Evolutionary conservation across 768 basidiomycete species (phyloP).

Genomic region (Serendipita sp.): DNA sequence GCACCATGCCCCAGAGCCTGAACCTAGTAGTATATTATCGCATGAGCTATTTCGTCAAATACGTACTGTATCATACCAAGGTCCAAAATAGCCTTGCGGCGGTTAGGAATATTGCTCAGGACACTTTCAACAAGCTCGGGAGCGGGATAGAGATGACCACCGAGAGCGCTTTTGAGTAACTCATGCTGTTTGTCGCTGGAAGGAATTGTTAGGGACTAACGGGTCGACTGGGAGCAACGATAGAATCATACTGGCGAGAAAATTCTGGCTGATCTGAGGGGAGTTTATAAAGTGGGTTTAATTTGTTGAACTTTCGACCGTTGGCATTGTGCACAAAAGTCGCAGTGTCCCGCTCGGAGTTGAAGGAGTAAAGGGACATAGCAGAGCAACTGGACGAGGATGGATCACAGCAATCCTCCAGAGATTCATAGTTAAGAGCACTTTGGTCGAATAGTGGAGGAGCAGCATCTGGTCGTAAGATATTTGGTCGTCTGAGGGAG

Average conservation of each 20-base stretch:
- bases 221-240: neutral
- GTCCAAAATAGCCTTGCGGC: neutral
- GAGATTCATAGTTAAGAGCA: neutral
- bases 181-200: neutral
- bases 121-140: neutral
- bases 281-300: neutral
- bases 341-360: neutral
- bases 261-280: constrained; percentile 3
- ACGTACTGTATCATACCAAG: neutral
- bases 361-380: neutral
- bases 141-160: neutral
- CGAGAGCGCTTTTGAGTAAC: neutral
- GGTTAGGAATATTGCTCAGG: neutral
- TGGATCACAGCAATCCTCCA: neutral
- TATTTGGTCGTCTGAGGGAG: neutral
- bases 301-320: neutral
- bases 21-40: neutral
- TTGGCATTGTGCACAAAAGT: neutral
- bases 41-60: neutral
- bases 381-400: neutral
- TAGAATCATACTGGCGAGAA: neutral
- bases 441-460: neutral
- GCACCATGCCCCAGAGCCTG: neutral
- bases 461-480: neutral
- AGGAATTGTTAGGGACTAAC: neutral